Evolutionary conservation across 2,329 filamentous ascomycete genomes (phyloP), one percentile per base, ranked within the genome.

Genomic region (Cercospora citrullina): DNA sequence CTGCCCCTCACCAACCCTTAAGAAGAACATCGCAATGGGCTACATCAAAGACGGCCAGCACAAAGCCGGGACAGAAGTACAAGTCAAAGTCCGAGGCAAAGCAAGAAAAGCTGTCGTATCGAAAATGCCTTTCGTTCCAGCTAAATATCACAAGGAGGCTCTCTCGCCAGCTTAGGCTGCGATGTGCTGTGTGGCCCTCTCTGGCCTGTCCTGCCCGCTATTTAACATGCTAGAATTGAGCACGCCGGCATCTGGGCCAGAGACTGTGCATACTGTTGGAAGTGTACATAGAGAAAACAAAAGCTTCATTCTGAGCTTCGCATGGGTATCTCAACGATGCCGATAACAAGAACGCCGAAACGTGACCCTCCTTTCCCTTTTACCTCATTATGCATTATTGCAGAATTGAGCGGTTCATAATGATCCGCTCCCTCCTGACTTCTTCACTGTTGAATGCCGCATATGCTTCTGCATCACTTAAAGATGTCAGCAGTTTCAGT

Each of bases 1-100:
- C 16, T 92, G 93, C 72, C 95, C 95, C 0, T 94, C 91, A 77
- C 95, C 95, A 2, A 92, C 90, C 0, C 82, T 97, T 59, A 89
- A 90, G 71, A 91, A 91, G 84, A 97, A 98, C 80, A 94, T 99
- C 70, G 93, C 94, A 66, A 99, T 99, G 95, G 95, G 90, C 0
- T 97, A 97, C 77, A 85, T 97, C 77, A 88, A 89, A 80, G 89
- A 91, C 71, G 92, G 92, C 0, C 81, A 90, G 78, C 92, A 96
- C 79, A 96, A 96, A 85, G 85, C 87, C 33, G 93, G 93, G 10
- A 96, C 93, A 0, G 90, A 94, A 81, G 83, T 97, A 6, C 86
- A 89, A 18, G 89, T 97, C 4, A 79, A 92, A 45, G 90, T 97
- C 2, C 84, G 94, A 63, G 93, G 93, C 21, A 91, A 89, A 82